Base-by-base conservation (phyloP, 139 green algal genomes). In the Microglena sp. region DNA sequence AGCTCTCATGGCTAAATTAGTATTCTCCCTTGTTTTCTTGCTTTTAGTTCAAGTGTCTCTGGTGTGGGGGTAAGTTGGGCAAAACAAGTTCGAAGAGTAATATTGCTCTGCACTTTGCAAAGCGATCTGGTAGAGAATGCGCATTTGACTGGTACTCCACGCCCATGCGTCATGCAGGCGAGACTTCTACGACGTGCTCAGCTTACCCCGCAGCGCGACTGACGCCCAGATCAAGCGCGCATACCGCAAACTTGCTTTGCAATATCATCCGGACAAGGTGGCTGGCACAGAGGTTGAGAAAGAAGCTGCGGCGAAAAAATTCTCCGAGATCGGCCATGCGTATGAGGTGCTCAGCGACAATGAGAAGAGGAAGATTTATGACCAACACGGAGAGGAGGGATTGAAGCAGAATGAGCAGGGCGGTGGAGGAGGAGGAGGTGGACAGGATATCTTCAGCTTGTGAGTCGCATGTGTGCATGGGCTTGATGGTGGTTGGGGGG, bases 221-320 rank as follows among this genome's bases (percentile, higher is more conserved):
- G 90, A 97, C 0, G 77, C 78, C 1, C 82, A 92, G 62, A 94
- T 99, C 46, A 99, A 99, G 71, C 77, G 92, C 3, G 82, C 89
- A 0, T 99, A 98, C 60, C 75, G 90, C 22, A 98, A 98, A 71
- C 75, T 99, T 0, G 94, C 94, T 21, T 73, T 98, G 6, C 84
- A 98, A 70, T 96, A 95, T 70, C 94, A 99, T 64, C 94, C 94
- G 56, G 88, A 93, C 58, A 94, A 95, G 63, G 88, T 93, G 28
- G 79, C 83, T 26, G 94, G 96, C 44, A 92, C 60, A 11, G 80
- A 84, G 24, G 75, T 84, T 21, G 90, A 96, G 30, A 94, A 98
- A 74, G 82, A 93, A 45, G 75, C 81, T 21, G 94, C 94, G 31
- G 83, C 77, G 2, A 86, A 91, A 28, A 93, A 90, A 66, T 99